Percentiles rank a stretch among this genome's conserved stretches.
Conservation (phyloP, 2,329 filamentous ascomycete species). For the Hirsutella minnesotensis region DNA sequence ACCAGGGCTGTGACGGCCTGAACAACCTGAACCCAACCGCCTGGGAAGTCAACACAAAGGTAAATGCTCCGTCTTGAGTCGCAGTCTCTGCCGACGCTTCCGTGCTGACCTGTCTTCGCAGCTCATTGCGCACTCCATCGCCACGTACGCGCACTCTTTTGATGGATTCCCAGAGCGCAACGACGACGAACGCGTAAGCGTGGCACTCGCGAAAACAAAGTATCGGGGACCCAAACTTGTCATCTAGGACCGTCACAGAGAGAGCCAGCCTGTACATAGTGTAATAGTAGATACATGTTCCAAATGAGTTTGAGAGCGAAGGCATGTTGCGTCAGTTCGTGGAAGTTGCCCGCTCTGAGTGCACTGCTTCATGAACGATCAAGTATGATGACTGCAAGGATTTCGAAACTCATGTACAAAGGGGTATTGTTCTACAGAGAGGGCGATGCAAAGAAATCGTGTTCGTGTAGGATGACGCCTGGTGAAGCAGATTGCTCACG, state of each 20-base stretch:
- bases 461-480: no score
- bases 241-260: constrained; percentile 23
- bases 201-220: constrained; percentile 25
- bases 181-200: constrained; percentile 13
- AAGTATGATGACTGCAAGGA: no score
- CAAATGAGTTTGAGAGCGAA: no score
- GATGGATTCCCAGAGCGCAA: constrained; percentile 50
- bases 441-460: no score
- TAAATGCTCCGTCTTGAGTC: constrained; percentile 15
- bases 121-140: constrained; percentile 62
- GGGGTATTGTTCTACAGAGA: no score
- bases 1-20: constrained; percentile 49
- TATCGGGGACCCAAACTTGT: constrained; percentile 38
- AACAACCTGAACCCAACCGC: constrained; percentile 46
- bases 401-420: no score
- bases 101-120: constrained; percentile 12
- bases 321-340: no score
- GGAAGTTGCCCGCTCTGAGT: no score
- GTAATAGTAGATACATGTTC: no score
- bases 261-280: no score
- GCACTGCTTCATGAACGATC: no score
- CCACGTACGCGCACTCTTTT: constrained; percentile 54
- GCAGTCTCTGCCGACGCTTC: constrained; percentile 9
- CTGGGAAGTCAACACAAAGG: constrained; percentile 50
- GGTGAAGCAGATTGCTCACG: no score